Evolutionary conservation across 2,329 filamentous ascomycete genomes (phyloP).

Genomic region (Scytalidium sp.): DNA sequence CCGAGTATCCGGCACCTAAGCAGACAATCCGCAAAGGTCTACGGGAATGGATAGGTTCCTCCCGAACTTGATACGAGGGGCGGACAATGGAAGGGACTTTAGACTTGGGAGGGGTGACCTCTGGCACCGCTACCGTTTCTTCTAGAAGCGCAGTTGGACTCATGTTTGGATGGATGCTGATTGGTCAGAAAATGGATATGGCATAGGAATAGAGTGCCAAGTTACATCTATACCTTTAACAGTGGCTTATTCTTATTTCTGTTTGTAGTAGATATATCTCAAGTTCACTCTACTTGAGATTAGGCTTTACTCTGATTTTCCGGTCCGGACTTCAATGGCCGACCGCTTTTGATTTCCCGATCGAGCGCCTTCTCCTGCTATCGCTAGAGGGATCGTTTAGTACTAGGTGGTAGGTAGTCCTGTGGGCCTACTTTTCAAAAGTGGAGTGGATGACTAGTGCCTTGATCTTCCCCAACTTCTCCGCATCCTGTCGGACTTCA

Average conservation of each 20-base stretch:
- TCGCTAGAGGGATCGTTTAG: too few relatives aligned
- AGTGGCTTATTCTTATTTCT: background rate
- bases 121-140: background rate
- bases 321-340: background rate
- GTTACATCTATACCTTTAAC: background rate
- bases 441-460: too few relatives aligned
- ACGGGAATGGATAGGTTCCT: background rate
- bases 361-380: background rate
- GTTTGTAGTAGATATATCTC: background rate
- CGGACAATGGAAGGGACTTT: background rate
- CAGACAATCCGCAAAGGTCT: conserved; percentile 4
- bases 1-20: conserved; percentile 8
- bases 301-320: background rate
- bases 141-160: background rate
- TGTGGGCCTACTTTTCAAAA: background rate
- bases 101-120: background rate
- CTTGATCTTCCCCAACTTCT: too few relatives aligned
- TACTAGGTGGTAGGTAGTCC: too few relatives aligned
- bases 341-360: background rate
- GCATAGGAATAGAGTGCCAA: background rate
- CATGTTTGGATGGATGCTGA: background rate
- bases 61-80: background rate
- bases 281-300: background rate
- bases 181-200: background rate
- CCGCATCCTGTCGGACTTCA: too few relatives aligned